phyloP scores from a whole-genome alignment of 208 protist species.

The Crithidia brevicula region DNA sequence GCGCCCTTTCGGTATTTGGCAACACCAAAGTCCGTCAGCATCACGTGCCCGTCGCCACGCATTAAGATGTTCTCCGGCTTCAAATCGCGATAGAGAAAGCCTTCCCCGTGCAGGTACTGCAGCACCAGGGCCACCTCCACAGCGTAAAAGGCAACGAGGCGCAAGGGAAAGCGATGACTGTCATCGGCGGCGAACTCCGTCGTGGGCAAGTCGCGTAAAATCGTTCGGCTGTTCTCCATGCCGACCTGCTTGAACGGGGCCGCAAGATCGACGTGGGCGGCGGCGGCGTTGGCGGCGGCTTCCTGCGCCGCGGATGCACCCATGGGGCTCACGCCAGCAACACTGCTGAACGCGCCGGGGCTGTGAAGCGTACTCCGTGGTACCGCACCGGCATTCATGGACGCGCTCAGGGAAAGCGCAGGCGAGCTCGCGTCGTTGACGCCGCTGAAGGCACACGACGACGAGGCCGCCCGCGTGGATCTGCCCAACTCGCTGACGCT shows the following conservation, averaged over 20 bases:
- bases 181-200: constrained; percentile 47
- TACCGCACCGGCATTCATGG: too few relatives aligned
- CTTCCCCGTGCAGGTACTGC: constrained; percentile 85
- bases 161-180: constrained; percentile 62
- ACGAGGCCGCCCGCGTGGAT: too few relatives aligned
- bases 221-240: constrained; percentile 32
- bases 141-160: constrained; percentile 88
- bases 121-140: constrained; percentile 90
- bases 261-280: constrained; percentile 33
- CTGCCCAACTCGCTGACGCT: too few relatives aligned
- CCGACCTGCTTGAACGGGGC: constrained; percentile 31
- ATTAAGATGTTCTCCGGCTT: constrained; percentile 96
- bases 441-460: too few relatives aligned
- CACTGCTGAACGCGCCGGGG: neutral
- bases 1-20: constrained; percentile 87
- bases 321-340: neutral
- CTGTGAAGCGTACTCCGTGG: too few relatives aligned
- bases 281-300: constrained; percentile 11
- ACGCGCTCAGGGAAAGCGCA: too few relatives aligned
- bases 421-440: too few relatives aligned
- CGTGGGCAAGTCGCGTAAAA: constrained; percentile 14
- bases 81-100: constrained; percentile 93
- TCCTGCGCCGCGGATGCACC: constrained; percentile 6
- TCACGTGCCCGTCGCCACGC: constrained; percentile 88
- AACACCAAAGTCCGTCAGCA: constrained; percentile 96